Evolutionary conservation across 345 rosid species (phyloP).

Genomic region (Physaria fendleri): DNA sequence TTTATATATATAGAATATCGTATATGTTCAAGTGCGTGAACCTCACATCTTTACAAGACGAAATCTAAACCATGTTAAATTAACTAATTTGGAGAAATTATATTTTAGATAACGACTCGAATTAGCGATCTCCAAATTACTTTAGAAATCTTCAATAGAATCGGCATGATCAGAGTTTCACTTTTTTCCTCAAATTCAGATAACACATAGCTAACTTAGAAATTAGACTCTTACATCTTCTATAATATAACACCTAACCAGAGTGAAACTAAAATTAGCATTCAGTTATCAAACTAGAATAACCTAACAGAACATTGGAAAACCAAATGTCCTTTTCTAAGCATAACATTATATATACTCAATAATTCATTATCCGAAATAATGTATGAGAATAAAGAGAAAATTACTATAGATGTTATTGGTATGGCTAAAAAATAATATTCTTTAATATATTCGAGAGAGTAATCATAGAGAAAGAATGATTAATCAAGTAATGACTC

Average conservation of each 20-base stretch:
- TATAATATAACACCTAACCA: background rate
- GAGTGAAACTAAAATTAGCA: background rate
- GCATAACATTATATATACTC: background rate
- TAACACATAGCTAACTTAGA: background rate
- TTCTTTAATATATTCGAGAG: conserved; percentile 15
- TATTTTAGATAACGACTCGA: too few species aligned
- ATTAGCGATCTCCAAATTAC: too few species aligned
- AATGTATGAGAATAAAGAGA: conserved; percentile 12
- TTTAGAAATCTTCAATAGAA: too few species aligned
- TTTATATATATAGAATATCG: too few species aligned
- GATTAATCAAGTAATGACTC: background rate
- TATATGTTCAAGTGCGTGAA: too few species aligned
- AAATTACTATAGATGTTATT: conserved; percentile 1
- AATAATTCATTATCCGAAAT: background rate
- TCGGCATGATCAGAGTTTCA: too few species aligned
- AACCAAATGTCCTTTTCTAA: background rate
- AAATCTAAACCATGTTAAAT: too few species aligned
- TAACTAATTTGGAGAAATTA: too few species aligned
- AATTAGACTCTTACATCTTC: background rate
- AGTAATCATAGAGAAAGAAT: conserved; percentile 4
- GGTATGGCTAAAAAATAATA: background rate
- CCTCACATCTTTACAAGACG: too few species aligned
- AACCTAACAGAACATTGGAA: background rate
- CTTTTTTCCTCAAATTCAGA: too few species aligned
- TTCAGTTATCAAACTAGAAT: background rate